Base-by-base conservation (phyloP, 108 stramenopile genomes). In the Skeletonema menzelii region DNA sequence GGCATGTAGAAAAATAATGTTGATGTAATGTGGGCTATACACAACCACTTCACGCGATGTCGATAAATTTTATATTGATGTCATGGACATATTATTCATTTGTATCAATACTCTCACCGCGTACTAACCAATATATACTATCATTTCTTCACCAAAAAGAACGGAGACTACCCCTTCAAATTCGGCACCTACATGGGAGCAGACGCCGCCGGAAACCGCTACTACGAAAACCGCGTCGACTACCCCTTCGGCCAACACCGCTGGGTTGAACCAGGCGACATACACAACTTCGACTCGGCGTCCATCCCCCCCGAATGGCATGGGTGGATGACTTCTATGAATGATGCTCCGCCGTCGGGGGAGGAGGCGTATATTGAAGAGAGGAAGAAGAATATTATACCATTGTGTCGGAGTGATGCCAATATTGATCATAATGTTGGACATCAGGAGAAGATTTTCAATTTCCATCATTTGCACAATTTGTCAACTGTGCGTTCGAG, bases 91-190 rank as follows among this genome's bases (percentile, higher is more conserved):
- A n/a, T 4, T 3, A 42, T 42, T 35, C 34, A n/a, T 60, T 47
- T 76, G 27, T 32, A 1, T 1, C 31, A 32, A 32, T 32, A 10
- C 28, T 15, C 24, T 37, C 30, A 1, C 5, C 4, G 5, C 11
- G 11, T 0, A 12, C 35, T 12, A 37, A 1, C 3, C 7, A 37
- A 37, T 37, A 12, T 32, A 32, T 11, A 11, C 40, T 13, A 24
- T 28, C 32, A 47, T 47, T 1, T 19, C 31, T 47, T 2, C 0
- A 2, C 35, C 12, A 19, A 12, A 34, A 65, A 94, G 93, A 95
- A 95, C 76, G 95, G 95, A 70, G 95, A 96, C 75, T 94, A 87
- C 56, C 95, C 95, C 27, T 96, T 98, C 88, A 98, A 98, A 85
- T 82, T 97, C 58, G 97, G 97, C 61, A 92, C 93, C n/a, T 93